Conservation (phyloP, 768 basidiomycete species). For the Peribolospora baueri region DNA sequence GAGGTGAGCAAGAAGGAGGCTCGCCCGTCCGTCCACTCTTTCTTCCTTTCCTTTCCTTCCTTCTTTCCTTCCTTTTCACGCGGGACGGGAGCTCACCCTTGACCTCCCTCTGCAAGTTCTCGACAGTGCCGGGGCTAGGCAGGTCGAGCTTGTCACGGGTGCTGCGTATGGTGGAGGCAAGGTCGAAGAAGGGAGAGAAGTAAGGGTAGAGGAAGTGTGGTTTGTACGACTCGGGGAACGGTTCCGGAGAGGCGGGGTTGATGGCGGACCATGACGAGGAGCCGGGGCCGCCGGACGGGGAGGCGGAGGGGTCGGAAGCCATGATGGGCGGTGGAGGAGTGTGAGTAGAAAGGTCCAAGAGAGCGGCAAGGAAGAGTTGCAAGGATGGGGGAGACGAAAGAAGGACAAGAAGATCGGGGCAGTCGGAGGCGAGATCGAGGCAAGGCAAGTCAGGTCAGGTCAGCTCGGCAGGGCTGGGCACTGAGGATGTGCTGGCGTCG, state of each 20-base stretch:
- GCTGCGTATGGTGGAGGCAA: slow-evolving; percentile 46
- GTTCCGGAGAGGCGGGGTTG: not conserved
- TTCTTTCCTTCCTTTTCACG: not conserved
- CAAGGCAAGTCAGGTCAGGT: no score
- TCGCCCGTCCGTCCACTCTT: no score
- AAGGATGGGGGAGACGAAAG: not conserved
- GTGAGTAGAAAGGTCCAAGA: not conserved
- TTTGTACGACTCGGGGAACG: not conserved
- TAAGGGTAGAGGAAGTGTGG: not conserved
- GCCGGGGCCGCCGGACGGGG: not conserved
- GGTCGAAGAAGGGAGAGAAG: slow-evolving; percentile 35
- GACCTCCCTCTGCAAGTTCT: slow-evolving; percentile 80
- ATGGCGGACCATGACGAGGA: not conserved
- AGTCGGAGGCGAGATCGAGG: no score
- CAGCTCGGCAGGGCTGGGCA: no score
- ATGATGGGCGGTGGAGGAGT: not conserved
- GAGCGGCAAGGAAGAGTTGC: not conserved
- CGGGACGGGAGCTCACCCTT: slow-evolving; percentile 37
- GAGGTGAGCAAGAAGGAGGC: no score
- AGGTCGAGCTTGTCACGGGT: slow-evolving; percentile 64
- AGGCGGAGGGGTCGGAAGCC: slow-evolving; percentile 2
- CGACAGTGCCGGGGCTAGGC: slow-evolving; percentile 73
- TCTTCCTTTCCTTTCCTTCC: no score
- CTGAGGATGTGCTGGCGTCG: no score
- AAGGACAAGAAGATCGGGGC: not conserved